Evolutionary conservation across 2,329 filamentous ascomycete genomes (phyloP), one percentile per base, ranked within the genome.

Genomic region (Xylariaceae sp.): DNA sequence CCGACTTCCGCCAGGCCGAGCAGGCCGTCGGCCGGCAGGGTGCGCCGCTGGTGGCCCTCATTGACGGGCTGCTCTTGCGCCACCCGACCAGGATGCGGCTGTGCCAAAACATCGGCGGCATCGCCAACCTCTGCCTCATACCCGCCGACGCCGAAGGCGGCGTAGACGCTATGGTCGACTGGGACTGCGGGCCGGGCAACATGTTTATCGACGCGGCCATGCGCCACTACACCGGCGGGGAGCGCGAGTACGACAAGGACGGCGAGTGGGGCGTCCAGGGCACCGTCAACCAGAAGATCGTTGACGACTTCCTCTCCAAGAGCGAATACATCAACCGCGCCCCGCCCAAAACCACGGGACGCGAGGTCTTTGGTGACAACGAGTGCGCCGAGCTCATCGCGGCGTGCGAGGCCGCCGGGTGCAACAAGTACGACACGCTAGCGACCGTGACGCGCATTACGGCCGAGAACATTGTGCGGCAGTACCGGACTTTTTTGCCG

Each of bases 61-160:
- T 85, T 60, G 81, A 85, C 58, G 75, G 77, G 0, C 70, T 84
- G 3, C 62, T 84, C 8, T 72, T 86, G 15, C 79, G 81, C 58
- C 80, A 85, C 60, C 77, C 81, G 0, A 78, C 69, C 3, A 83
- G 82, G 66, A 70, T 83, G 6, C 77, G 83, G 21, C 81, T 79
- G 2, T 84, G 81, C 65, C 80, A 85, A 63, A 84, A 85, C 62
- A 84, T 86, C 48, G 81, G 81, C 44, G 81, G 82, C 26, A 83
- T 86, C 35, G 80, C 79, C 24, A 85, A 82, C 59, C 78, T 86
- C 20, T 85, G 79, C 69, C 84, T 85, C 68, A 81, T 84, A 44
- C 80, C 79, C 3, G 76, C 80, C 0, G 73, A 79, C 44, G 67
- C 67, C 24, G 64, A 73, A 16, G 64, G 72, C 24, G 65, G 71